These are phyloP conservation scores for Ogataea methylovora DNA, from an alignment of 805 yeast genomes.

Conservation along the genomic window DNA sequence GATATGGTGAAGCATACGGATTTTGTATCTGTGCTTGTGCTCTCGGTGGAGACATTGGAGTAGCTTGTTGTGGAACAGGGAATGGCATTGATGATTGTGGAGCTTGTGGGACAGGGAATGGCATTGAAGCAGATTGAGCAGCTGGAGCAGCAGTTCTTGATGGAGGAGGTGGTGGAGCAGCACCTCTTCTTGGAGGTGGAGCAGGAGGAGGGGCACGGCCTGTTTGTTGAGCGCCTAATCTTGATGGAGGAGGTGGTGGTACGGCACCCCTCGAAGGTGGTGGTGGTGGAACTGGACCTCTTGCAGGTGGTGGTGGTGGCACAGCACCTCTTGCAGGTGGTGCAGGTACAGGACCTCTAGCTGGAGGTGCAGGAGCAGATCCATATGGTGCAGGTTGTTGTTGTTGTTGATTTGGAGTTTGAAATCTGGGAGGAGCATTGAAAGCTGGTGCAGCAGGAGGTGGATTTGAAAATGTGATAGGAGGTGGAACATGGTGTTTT, in stretches of 20 bases:
- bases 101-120: constrained; percentile 31
- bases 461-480: constrained; percentile 11
- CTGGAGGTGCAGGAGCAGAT: constrained; percentile 4
- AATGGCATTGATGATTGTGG: constrained; percentile 18
- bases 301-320: constrained; percentile 10
- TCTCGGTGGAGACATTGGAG: constrained; percentile 29
- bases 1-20: constrained; percentile 1
- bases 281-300: constrained; percentile 18
- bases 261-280: constrained; percentile 16
- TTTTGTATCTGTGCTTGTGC: neutral
- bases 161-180: constrained; percentile 17
- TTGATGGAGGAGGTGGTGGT: constrained; percentile 23
- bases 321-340: neutral
- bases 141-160: constrained; percentile 14
- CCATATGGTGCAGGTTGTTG: constrained; percentile 4
- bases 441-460: constrained; percentile 7
- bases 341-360: constrained; percentile 9
- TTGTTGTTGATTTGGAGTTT: constrained; percentile 2
- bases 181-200: constrained; percentile 18
- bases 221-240: constrained; percentile 7
- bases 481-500: too few relatives aligned
- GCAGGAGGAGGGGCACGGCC: constrained; percentile 29
- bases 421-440: constrained; percentile 3
- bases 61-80: constrained; percentile 38
- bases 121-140: constrained; percentile 17